Evolutionary conservation across 441 rosid species (phyloP), one percentile per base, ranked within the genome.

Genomic region (Mallotus repandus): DNA sequence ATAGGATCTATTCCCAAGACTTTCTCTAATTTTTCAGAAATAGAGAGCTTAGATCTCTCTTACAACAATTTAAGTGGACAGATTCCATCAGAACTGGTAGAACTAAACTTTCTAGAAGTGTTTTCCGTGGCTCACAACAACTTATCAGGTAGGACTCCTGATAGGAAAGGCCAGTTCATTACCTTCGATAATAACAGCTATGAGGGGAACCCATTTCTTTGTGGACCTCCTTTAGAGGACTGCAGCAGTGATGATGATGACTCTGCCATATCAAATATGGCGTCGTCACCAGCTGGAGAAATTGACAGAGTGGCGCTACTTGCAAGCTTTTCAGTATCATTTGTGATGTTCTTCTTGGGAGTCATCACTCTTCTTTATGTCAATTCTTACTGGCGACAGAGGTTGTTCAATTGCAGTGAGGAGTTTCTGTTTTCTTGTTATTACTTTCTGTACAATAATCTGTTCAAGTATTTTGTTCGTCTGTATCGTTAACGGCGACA

Each of bases 1-100:
- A 58, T 43, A 13, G 75, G 75, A 4, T n/a, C 66, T 2, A 65
- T 76, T 22, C 79, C 75, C 2, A 0, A 18, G 9, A 2, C 79
- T 0, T 70, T 76, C 22, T 57, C 62, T 4, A 64, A 48, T 0
- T 29, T 76, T 6, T 8, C 41, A 1, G 55, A 57, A 18, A 13
- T 70, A 21, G 79, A 76, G 55, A 76, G 79, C 45, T 58, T 76
- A 45, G 79, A 76, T 48, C 67, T 76, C 4, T 76, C 75, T 49
- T 16, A 76, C 52, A 70, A 76, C 38, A 63, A 15, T 1, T 49
- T 76, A 50, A 70, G 29, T 1, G 71, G 74, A 3, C 13, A 29
- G 0, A 76, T 76, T 14, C 79, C 75, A 1, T 3, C n/a, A 0
- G 29, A 57, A 0, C 21, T 76, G 48, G 8, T 13, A 4, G 54